phyloP scores from a whole-genome alignment of 371 early-diverging fungal species.

The Catenaria anguillulae region DNA sequence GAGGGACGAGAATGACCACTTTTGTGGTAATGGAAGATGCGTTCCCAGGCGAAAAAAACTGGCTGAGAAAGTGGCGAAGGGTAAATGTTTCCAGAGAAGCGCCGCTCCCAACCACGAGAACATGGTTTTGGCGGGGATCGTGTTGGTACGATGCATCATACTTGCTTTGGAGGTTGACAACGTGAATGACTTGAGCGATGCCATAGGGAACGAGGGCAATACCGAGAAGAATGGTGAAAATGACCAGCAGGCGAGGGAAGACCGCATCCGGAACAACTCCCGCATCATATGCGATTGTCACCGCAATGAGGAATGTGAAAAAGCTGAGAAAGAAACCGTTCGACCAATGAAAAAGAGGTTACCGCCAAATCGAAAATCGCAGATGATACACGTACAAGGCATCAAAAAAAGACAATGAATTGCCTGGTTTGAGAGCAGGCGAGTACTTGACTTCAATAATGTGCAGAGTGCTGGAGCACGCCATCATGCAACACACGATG shows the following conservation, averaged over 20 bases:
- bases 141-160: not conserved
- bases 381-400: not conserved
- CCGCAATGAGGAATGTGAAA: not conserved
- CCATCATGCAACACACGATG: not conserved
- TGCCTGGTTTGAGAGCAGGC: not conserved
- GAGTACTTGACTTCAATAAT: not conserved
- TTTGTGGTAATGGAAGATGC: not conserved
- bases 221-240: not conserved
- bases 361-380: too few relatives aligned
- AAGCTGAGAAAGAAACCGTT: too few relatives aligned
- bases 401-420: not conserved
- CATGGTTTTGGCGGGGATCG: conserved; percentile 2
- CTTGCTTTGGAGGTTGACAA: not conserved
- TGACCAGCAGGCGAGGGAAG: not conserved
- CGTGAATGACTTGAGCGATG: not conserved
- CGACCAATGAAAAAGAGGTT: too few relatives aligned
- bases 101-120: conserved; percentile 2
- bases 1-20: not conserved
- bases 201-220: not conserved
- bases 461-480: not conserved
- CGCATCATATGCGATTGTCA: not conserved
- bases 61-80: not conserved
- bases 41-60: not conserved
- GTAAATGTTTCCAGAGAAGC: not conserved
- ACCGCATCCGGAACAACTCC: not conserved